Percentiles rank a stretch among this genome's conserved stretches.
Conservation (phyloP, 2,329 filamentous ascomycete species). For the Diaporthe citriasiana region DNA sequence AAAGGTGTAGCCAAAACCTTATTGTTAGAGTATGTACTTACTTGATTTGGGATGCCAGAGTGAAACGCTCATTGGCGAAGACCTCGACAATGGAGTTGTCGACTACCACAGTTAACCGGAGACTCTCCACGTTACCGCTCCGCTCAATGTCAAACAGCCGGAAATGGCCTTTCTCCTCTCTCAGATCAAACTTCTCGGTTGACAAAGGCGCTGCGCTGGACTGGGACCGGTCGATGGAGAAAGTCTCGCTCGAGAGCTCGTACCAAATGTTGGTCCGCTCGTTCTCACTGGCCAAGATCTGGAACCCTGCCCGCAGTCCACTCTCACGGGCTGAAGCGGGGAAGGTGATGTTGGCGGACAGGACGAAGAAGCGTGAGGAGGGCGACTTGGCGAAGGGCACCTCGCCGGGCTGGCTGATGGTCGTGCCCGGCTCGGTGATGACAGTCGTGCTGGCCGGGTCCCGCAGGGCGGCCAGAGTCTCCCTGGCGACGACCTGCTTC, state of each 20-base stretch:
- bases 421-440: neutral
- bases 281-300: conserved; percentile 55
- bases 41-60: conserved; percentile 58
- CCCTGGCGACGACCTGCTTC: neutral
- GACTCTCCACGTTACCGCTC: conserved; percentile 52
- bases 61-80: conserved; percentile 58
- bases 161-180: conserved; percentile 54
- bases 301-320: conserved; percentile 56
- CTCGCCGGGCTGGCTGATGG: conserved; percentile 44
- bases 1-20: neutral
- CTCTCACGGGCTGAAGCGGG: conserved; percentile 50
- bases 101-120: conserved; percentile 57
- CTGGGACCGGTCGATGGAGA: conserved; percentile 57
- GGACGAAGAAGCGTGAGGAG: conserved; percentile 55
- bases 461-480: neutral
- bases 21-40: conserved; percentile 45
- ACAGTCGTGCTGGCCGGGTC: neutral
- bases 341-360: conserved; percentile 55
- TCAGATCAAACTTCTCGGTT: conserved; percentile 54
- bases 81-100: conserved; percentile 56
- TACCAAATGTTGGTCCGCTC: conserved; percentile 60
- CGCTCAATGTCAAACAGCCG: conserved; percentile 56
- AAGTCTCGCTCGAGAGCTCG: conserved; percentile 59
- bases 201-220: conserved; percentile 56
- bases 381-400: conserved; percentile 12